Evolutionary conservation across 192 early-diverging fungal genomes (phyloP), one percentile per base, ranked within the genome.

Genomic region (Coemansia sp.): DNA sequence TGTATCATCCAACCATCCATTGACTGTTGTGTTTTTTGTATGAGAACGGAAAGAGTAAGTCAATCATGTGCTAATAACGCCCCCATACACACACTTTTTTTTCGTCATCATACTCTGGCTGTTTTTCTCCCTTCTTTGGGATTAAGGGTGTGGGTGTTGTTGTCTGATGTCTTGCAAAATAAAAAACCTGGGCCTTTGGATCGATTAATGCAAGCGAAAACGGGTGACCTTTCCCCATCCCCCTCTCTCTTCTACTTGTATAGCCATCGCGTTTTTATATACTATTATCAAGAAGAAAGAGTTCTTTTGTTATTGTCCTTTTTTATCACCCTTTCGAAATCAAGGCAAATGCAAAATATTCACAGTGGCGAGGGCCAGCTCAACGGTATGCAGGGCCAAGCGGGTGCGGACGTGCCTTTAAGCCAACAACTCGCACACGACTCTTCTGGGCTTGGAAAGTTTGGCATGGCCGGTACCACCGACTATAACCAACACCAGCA

Each of bases 391-490:
- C 61, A 63, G 22, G 60, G 18, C 32, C 64, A 73, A n/a, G 66
- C 51, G 49, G 57, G 62, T 47, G 56, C 61, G 42, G 74, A 71
- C 32, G 62, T 61, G 37, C 32, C 60, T 13, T 56, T 76, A 22
- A 55, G 54, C 60, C 73, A 69, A 22, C 54, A 69, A 49, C 47
- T 48, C 7, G 41, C 57, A 9, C 63, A 70, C 52, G 73, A 70
- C 56, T 21, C 73, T 3, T 63, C 69, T 21, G 66, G 48, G 40
- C 57, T 75, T 45, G 69, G 78, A n/a, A 72, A 74, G 41, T 80
- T 80, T 55, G 61, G 56, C 16, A 45, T 80, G 40, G 22, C 39
- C 6, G 72, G 72, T 9, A 19, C 55, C 6, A 62, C 51, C 15
- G 51, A 22, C 51, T 54, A 57, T 13, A 72, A 76, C 65, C 73